Evolutionary conservation across 805 yeast species (phyloP).

Genomic region (Jamesozyma spencerorum): DNA sequence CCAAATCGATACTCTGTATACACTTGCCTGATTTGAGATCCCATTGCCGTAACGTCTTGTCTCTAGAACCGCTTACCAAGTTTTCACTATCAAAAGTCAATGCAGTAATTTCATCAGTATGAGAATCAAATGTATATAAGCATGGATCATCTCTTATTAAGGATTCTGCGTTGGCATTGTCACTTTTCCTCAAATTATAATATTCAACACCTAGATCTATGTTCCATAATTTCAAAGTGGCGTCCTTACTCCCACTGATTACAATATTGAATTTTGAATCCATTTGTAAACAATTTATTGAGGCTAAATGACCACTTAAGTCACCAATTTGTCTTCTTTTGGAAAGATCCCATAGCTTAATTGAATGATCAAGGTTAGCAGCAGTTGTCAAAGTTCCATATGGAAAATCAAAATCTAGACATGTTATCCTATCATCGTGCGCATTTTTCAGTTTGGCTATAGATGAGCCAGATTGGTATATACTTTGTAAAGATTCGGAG

Average conservation of each 20-base stretch:
- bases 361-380: constrained; percentile 59
- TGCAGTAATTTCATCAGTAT: constrained; percentile 58
- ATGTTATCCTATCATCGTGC: constrained; percentile 45
- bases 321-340: constrained; percentile 41
- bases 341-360: constrained; percentile 76
- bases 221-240: constrained; percentile 56
- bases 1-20: constrained; percentile 57
- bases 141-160: constrained; percentile 27
- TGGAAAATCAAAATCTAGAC: constrained; percentile 61
- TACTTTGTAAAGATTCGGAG: constrained; percentile 6
- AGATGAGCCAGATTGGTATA: constrained; percentile 34
- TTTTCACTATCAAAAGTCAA: constrained; percentile 43
- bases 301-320: constrained; percentile 54
- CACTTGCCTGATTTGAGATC: constrained; percentile 58
- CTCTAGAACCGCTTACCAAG: constrained; percentile 59
- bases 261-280: constrained; percentile 35
- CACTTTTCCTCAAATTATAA: constrained; percentile 1
- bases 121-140: constrained; percentile 48
- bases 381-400: constrained; percentile 72
- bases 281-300: constrained; percentile 55
- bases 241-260: constrained; percentile 53
- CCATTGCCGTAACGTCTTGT: constrained; percentile 69
- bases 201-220: constrained; percentile 25
- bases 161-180: constrained; percentile 1
- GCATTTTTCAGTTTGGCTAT: constrained; percentile 42